Evolutionary conservation across 2,329 filamentous ascomycete genomes (phyloP).

Genomic region (Lachnellula subtilissima): DNA sequence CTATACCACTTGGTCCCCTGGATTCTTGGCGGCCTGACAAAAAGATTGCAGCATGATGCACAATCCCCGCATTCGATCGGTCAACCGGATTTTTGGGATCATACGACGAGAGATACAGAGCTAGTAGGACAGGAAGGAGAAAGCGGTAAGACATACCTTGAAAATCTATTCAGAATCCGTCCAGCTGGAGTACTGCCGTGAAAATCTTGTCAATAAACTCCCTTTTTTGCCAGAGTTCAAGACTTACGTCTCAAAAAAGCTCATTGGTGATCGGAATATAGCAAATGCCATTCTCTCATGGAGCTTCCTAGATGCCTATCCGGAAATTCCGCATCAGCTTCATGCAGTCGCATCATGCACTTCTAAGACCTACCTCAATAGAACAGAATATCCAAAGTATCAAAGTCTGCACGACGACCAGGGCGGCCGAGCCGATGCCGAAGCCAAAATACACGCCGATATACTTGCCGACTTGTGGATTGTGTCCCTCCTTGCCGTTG

Average conservation of each 20-base stretch:
- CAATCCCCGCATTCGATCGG: conserved; percentile 9
- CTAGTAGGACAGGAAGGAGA: not conserved
- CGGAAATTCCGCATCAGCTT: conserved; percentile 17
- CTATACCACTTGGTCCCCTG: not conserved
- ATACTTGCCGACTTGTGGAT: conserved; percentile 78
- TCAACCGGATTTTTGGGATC: conserved; percentile 1
- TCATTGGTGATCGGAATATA: conserved; percentile 97
- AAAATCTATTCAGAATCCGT: conserved; percentile 95
- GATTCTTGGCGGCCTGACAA: not conserved
- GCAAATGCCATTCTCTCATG: conserved; percentile 97
- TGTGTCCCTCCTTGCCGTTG: conserved; percentile 64
- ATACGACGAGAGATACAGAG: not conserved
- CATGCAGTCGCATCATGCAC: conserved; percentile 16
- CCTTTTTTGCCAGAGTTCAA: not conserved
- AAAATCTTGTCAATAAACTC: conserved; percentile 3
- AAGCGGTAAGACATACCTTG: conserved; percentile 56
- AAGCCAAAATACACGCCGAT: conserved; percentile 95
- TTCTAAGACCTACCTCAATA: conserved; percentile 65
- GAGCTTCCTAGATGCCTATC: conserved; percentile 82
- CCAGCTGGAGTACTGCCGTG: conserved; percentile 68
- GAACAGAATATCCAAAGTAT: conserved; percentile 99
- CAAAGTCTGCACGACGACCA: conserved; percentile 88
- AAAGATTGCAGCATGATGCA: not conserved
- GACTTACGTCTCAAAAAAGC: conserved; percentile 79
- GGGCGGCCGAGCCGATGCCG: conserved; percentile 75